Percentiles rank a stretch among this genome's conserved stretches.
Evolutionary conservation across 202 grass and related monocot genomes (phyloP).

Genomic region (Zizania palustris): DNA sequence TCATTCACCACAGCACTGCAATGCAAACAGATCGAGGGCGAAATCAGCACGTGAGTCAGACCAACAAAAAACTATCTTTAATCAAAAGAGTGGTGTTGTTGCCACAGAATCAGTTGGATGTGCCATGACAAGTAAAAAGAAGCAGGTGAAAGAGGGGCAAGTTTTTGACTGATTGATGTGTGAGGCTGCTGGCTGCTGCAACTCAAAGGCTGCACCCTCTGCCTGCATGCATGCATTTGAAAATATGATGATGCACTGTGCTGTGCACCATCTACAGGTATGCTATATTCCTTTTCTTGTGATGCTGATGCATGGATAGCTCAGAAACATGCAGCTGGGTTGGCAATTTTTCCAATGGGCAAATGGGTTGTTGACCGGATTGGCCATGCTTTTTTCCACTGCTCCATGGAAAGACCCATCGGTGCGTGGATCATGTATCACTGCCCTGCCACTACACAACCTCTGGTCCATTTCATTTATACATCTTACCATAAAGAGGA

Average conservation of each 20-base stretch:
- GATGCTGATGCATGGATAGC: slow-evolving; percentile 40
- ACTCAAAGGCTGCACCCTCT: slow-evolving; percentile 48
- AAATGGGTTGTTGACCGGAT: slow-evolving; percentile 52
- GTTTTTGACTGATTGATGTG: slow-evolving; percentile 53
- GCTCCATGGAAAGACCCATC: slow-evolving; percentile 65
- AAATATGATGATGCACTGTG: slow-evolving; percentile 32
- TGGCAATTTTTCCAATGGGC: slow-evolving; percentile 46
- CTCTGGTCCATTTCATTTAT: slow-evolving; percentile 45
- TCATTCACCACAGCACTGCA: slow-evolving; percentile 87
- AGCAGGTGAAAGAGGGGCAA: slow-evolving; percentile 43
- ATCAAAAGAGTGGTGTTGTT: slow-evolving; percentile 38
- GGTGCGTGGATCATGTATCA: slow-evolving; percentile 46
- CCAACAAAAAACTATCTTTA: slow-evolving; percentile 7
- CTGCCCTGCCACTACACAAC: slow-evolving; percentile 52
- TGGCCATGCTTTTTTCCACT: slow-evolving; percentile 58
- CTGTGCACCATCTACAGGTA: slow-evolving; percentile 43
- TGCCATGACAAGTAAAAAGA: slow-evolving; percentile 39
- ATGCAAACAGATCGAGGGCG: slow-evolving; percentile 38
- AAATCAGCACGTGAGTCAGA: slow-evolving; percentile 40
- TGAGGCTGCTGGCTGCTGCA: slow-evolving; percentile 39
- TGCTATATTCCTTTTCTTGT: slow-evolving; percentile 56
- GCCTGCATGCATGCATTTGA: slow-evolving; percentile 33
- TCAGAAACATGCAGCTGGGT: slow-evolving; percentile 39
- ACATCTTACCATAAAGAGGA: slow-evolving; percentile 52
- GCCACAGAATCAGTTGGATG: slow-evolving; percentile 37